Conservation (phyloP, 2,329 filamentous ascomycete genomes). For the Curvularia sp. region DNA sequence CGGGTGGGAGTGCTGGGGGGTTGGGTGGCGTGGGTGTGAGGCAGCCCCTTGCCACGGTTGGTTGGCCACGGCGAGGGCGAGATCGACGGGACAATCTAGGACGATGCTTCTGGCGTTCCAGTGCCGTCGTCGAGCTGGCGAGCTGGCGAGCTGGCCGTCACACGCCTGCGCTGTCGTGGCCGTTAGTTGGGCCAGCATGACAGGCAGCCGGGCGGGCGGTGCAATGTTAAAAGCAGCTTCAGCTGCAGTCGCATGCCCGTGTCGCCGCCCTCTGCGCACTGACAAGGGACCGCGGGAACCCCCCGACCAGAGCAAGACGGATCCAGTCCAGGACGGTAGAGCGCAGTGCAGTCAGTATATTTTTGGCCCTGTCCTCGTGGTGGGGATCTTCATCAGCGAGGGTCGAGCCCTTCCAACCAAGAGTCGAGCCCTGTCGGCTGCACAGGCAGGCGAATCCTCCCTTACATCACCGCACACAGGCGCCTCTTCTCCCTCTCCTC, state of each 20-base stretch:
- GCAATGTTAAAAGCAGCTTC: constrained; percentile 2
- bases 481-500: constrained; percentile 5
- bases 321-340: too few relatives aligned
- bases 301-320: constrained; percentile 26
- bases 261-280: constrained; percentile 4
- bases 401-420: constrained; percentile 20
- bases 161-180: neutral
- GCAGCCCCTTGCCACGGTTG: constrained; percentile 5
- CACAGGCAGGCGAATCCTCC: constrained; percentile 9
- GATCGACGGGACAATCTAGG: constrained; percentile 17
- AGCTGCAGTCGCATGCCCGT: neutral
- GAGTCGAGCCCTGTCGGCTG: constrained; percentile 5
- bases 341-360: constrained; percentile 17
- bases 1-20: neutral
- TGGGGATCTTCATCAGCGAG: constrained; percentile 24
- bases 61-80: constrained; percentile 11
- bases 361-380: constrained; percentile 30
- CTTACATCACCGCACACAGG: constrained; percentile 14
- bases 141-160: neutral
- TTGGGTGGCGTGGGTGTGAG: constrained; percentile 7
- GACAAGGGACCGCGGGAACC: constrained; percentile 13
- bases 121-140: neutral
- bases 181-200: neutral
- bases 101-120: constrained; percentile 12
- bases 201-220: neutral